Conservation (phyloP, 139 green algal species). For the Parachlorella kessleri region DNA sequence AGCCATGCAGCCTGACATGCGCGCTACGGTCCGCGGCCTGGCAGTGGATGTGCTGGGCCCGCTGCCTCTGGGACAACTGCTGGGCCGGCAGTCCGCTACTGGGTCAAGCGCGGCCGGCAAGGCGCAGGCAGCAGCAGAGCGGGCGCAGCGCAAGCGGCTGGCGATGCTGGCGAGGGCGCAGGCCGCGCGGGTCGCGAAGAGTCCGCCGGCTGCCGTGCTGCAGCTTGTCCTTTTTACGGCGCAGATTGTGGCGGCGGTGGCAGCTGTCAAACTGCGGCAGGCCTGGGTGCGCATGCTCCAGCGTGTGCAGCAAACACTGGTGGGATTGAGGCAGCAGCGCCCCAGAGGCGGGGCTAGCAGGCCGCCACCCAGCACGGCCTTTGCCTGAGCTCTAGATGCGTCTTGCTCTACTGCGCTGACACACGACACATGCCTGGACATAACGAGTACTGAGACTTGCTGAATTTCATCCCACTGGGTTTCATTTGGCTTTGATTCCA, state of each 20-base stretch:
- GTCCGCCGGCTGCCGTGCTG: conserved; percentile 20
- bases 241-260: conserved; percentile 1
- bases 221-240: conserved; percentile 31
- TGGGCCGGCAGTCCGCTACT: conserved; percentile 8
- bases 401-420: too few species aligned
- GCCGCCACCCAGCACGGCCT: too few species aligned
- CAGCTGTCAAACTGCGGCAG: background rate
- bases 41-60: background rate
- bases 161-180: conserved; percentile 26
- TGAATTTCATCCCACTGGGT: too few species aligned
- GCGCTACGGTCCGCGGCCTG: background rate
- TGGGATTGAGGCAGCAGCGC: too few species aligned
- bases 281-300: background rate
- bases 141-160: conserved; percentile 36
- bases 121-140: conserved; percentile 12
- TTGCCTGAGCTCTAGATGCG: too few species aligned
- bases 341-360: too few species aligned
- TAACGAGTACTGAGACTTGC: too few species aligned
- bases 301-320: background rate
- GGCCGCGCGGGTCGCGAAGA: conserved; percentile 19
- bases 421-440: too few species aligned
- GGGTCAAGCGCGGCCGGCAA: too few species aligned
- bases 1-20: background rate
- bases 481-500: too few species aligned
- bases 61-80: conserved; percentile 9